Conservation (phyloP, 257 asterid genomes). For the Solanum megistacrolobum region DNA sequence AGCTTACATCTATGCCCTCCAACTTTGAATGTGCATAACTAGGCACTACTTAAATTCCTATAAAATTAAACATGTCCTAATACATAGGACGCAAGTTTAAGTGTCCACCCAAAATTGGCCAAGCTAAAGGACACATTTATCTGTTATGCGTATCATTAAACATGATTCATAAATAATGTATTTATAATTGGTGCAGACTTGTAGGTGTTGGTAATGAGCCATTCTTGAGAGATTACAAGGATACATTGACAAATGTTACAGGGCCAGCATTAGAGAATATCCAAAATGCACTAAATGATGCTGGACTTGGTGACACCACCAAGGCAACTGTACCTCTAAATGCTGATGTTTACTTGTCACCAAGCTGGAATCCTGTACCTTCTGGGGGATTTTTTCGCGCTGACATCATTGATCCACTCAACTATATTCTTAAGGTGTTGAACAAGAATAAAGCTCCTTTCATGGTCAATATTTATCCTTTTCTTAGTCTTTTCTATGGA, state of each 20-base stretch:
- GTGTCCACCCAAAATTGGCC: neutral
- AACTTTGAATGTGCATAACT: neutral
- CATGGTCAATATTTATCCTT: slow-evolving; percentile 28
- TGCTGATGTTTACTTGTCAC: slow-evolving; percentile 22
- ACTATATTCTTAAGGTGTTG: slow-evolving; percentile 2
- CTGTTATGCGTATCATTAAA: neutral
- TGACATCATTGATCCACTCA: slow-evolving; percentile 7
- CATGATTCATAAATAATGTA: neutral
- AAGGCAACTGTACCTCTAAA: slow-evolving; percentile 33
- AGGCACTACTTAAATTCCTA: no score
- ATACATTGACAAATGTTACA: neutral
- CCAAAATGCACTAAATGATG: slow-evolving; percentile 25
- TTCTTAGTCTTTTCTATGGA: slow-evolving; percentile 4
- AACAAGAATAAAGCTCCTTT: slow-evolving; percentile 18
- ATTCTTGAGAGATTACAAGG: slow-evolving; percentile 15
- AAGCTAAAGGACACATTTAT: neutral
- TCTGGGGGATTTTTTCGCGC: slow-evolving; percentile 21
- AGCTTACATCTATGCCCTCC: neutral
- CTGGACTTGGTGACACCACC: slow-evolving; percentile 14
- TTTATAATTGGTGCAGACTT: neutral
- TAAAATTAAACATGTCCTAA: neutral
- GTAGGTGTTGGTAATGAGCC: slow-evolving; percentile 38
- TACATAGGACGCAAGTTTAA: neutral
- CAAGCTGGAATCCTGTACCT: slow-evolving; percentile 3
- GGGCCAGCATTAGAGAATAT: slow-evolving; percentile 25